Base-by-base conservation (phyloP, 352 stramenopile species). In the Pythium sukuiense region DNA sequence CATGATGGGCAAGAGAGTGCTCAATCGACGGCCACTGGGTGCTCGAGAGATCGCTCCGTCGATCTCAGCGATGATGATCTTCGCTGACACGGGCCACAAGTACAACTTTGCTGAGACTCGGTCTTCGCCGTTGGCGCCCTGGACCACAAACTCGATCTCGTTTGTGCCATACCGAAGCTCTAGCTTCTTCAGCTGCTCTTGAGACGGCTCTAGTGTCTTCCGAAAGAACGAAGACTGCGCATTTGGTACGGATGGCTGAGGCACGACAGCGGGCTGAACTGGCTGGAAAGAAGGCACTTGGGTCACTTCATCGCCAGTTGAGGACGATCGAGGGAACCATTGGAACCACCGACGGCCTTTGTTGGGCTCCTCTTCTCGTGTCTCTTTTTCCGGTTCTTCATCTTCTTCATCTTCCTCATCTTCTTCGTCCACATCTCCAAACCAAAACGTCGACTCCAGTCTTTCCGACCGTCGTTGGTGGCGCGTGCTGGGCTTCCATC, bases 1-100 rank as follows among this genome's bases (percentile, higher is more conserved):
- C 65, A 88, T 87, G 26, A 70, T 75, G 1, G 75, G 59, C 7
- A 83, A 37, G 3, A 83, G 48, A 1, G 45, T 52, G 9, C 63
- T 72, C 32, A 80, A 69, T 48, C 72, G 64, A 35, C 83, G 69
- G 0, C 69, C 77, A 2, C 74, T 75, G 6, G 74, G 71, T 11
- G 61, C 68, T 29, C 76, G 77, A 0, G 80, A 81, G 67, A 95
- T 88, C 0, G 87, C 87, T 24, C 86, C 85, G 65, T 97, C 89
- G 37, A 96, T 81, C 45, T 97, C 86, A 6, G 77, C 84, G 43
- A 96, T 85, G 2, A 97, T 83, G 46, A 97, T 73, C 60, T 92
- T 92, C 26, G 81, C 69, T 0, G 80, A 81, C 6, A 85, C 72
- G 35, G 80, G 77, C 85, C 85, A 96, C 35, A 95, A 53, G 60